phyloP scores from a whole-genome alignment of 768 basidiomycete species.

The Hygrophorus russula region DNA sequence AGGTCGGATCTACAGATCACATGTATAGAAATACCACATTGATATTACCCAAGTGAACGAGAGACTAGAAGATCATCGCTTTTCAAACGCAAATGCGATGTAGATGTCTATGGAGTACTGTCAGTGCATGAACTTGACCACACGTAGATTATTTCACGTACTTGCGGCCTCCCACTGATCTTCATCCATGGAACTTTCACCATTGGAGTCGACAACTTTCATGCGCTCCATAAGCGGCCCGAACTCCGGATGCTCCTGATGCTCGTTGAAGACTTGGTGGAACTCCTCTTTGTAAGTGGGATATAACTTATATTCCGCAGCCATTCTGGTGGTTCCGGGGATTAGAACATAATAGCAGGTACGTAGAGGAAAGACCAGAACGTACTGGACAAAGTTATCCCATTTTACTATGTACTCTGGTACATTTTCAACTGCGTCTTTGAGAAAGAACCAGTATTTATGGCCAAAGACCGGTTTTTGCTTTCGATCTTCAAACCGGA shows the following conservation, averaged over 20 bases:
- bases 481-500: constrained; percentile 70
- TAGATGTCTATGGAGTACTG: constrained; percentile 60
- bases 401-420: constrained; percentile 97
- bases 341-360: neutral
- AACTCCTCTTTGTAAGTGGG: constrained; percentile 81
- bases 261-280: constrained; percentile 77
- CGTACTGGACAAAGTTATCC: constrained; percentile 82
- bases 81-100: constrained; percentile 87
- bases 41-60: no score
- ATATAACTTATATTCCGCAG: constrained; percentile 66
- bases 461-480: constrained; percentile 69
- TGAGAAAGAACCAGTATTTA: constrained; percentile 86
- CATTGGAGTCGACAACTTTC: constrained; percentile 81
- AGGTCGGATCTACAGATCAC: neutral
- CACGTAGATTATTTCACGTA: constrained; percentile 31
- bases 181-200: constrained; percentile 87
- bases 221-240: constrained; percentile 76
- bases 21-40: neutral
- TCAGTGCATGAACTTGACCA: neutral
- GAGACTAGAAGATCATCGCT: constrained; percentile 34
- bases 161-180: constrained; percentile 99
- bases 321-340: constrained; percentile 43
- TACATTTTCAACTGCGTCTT: constrained; percentile 94
- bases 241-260: constrained; percentile 72
- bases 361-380: constrained; percentile 6